Evolutionary conservation across 140 eudicot genomes (phyloP).

Genomic region (Ambrosia hybrid): DNA sequence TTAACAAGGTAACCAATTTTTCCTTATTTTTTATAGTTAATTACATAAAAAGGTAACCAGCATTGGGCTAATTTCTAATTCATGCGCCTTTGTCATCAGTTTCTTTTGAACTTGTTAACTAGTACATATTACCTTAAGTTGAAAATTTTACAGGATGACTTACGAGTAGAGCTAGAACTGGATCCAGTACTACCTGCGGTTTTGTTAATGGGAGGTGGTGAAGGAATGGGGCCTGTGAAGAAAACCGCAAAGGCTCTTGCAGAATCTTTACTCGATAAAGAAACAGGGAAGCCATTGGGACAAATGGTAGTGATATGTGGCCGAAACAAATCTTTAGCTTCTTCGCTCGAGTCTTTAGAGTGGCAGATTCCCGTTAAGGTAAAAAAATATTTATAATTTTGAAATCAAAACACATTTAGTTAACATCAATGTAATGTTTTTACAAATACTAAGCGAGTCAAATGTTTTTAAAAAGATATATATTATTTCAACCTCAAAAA

Average conservation of each 20-base stretch:
- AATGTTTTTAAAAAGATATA: background rate
- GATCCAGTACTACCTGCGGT: conserved; percentile 79
- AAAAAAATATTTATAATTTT: no score
- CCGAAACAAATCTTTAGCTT: no score
- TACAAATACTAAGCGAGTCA: background rate
- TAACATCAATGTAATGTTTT: background rate
- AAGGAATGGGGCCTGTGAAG: conserved; percentile 99
- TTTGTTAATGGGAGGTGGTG: conserved; percentile 96
- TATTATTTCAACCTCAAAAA: background rate
- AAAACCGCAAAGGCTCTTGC: conserved; percentile 88
- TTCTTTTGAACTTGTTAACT: no score
- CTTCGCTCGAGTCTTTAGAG: no score
- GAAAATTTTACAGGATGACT: conserved; percentile 52
- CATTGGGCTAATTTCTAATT: no score
- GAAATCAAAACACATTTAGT: background rate
- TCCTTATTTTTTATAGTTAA: background rate
- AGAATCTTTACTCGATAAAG: conserved; percentile 61
- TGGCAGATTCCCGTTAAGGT: no score
- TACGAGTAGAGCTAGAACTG: conserved; percentile 76
- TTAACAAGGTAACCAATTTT: conserved; percentile 53
- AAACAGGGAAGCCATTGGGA: conserved; percentile 13
- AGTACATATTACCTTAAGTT: no score
- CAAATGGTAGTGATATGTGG: no score
- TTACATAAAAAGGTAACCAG: no score
- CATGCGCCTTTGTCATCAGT: no score